Percentiles rank a stretch among this genome's conserved stretches.
Conservation (phyloP, 371 early-diverging fungal genomes). For the Gilbertella persicaria region DNA sequence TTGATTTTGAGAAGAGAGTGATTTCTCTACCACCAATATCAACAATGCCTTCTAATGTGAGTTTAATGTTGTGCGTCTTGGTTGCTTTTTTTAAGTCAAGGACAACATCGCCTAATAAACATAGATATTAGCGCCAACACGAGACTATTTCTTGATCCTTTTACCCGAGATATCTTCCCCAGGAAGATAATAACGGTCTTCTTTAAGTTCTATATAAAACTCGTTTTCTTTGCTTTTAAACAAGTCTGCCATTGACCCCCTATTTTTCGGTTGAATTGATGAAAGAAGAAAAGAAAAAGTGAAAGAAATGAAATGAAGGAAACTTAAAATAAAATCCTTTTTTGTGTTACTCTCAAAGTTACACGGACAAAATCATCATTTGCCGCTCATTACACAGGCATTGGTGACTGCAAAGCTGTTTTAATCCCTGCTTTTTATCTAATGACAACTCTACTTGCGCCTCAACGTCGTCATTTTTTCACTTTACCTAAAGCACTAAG, state of each 20-base stretch:
- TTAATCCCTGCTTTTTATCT: too few relatives aligned
- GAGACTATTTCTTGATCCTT: background rate
- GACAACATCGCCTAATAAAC: conserved; percentile 38
- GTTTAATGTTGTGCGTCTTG: conserved; percentile 36
- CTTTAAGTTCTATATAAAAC: conserved; percentile 44
- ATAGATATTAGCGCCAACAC: background rate
- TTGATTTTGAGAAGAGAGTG: conserved; percentile 24
- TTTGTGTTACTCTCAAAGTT: too few relatives aligned
- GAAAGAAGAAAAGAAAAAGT: background rate
- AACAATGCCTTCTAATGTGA: conserved; percentile 36
- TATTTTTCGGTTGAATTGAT: background rate
- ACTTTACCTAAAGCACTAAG: conserved; percentile 27
- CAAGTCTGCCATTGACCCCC: conserved; percentile 15
- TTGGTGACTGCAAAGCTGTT: too few relatives aligned
- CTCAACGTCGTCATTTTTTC: conserved; percentile 28
- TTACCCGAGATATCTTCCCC: conserved; percentile 49
- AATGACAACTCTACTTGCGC: conserved; percentile 12
- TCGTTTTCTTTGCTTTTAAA: conserved; percentile 36
- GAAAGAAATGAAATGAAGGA: background rate
- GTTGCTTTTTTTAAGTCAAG: conserved; percentile 40
- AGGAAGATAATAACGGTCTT: conserved; percentile 41
- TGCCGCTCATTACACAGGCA: too few relatives aligned
- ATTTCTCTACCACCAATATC: conserved; percentile 25
- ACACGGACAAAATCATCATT: too few relatives aligned
- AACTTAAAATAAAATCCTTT: too few relatives aligned